These are phyloP conservation scores for Russula dissimulans DNA, from an alignment of 768 basidiomycete genomes.

Conservation along the genomic window DNA sequence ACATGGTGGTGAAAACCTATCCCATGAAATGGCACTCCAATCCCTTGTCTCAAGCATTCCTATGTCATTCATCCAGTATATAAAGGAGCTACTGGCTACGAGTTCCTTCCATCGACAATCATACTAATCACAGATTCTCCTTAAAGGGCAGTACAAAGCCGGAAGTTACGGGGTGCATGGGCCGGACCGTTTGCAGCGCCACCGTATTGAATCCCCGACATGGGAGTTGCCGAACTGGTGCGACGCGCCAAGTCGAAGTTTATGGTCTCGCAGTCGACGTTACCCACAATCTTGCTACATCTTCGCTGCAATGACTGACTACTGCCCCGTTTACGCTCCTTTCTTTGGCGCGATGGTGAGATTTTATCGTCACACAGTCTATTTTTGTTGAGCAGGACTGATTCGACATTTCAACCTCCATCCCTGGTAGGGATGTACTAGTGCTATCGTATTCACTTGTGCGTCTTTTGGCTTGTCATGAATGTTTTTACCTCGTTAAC, in stretches of 20 bases:
- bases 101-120: too few relatives aligned
- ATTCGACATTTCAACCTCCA: neutral
- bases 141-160: too few relatives aligned
- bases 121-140: too few relatives aligned
- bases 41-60: too few relatives aligned
- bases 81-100: too few relatives aligned
- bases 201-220: neutral
- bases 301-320: slow-evolving; percentile 49
- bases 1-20: too few relatives aligned
- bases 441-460: slow-evolving; percentile 98
- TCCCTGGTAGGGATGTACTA: slow-evolving; percentile 75
- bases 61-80: too few relatives aligned
- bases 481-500: neutral
- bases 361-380: neutral
- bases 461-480: slow-evolving; percentile 27
- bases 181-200: neutral
- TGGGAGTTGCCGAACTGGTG: neutral
- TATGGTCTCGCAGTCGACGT: neutral
- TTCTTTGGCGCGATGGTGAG: slow-evolving; percentile 96
- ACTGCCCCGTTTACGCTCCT: slow-evolving; percentile 92
- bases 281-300: neutral
- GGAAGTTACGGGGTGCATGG: too few relatives aligned
- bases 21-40: too few relatives aligned
- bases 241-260: neutral
- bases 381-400: neutral